Evolutionary conservation across 495 filamentous ascomycete species (phyloP).

Genomic region (Penicillium tannophilum): DNA sequence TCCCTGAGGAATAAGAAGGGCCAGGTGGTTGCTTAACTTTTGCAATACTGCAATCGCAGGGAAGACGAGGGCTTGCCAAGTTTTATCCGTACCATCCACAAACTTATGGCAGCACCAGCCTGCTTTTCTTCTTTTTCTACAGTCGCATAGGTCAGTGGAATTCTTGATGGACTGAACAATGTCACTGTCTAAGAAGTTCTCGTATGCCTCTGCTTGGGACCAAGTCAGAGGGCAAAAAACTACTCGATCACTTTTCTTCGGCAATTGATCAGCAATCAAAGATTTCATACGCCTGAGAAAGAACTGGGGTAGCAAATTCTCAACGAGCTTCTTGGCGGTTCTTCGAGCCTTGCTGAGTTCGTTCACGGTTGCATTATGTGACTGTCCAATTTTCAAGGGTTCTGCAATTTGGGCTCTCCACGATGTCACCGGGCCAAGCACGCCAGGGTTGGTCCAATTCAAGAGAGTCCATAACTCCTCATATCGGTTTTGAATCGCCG

Average conservation of each 20-base stretch:
- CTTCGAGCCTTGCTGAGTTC: slow-evolving; percentile 80
- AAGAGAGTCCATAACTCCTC: slow-evolving; percentile 95
- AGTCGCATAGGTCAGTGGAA: slow-evolving; percentile 69
- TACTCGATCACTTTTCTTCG: slow-evolving; percentile 91
- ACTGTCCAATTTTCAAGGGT: slow-evolving; percentile 84
- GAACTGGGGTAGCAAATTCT: slow-evolving; percentile 87
- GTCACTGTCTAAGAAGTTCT: slow-evolving; percentile 73
- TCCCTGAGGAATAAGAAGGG: slow-evolving; percentile 77
- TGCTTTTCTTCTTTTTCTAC: slow-evolving; percentile 66
- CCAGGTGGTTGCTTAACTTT: slow-evolving; percentile 90
- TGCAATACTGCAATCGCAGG: slow-evolving; percentile 80
- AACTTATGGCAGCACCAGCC: slow-evolving; percentile 79
- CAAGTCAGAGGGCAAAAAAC: slow-evolving; percentile 92
- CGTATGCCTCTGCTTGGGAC: slow-evolving; percentile 82
- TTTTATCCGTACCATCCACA: slow-evolving; percentile 54
- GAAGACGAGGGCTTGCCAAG: slow-evolving; percentile 82
- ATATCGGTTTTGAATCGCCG: slow-evolving; percentile 97
- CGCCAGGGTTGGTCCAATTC: slow-evolving; percentile 95
- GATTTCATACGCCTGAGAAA: slow-evolving; percentile 94
- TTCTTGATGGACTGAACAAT: slow-evolving; percentile 68
- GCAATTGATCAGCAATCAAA: slow-evolving; percentile 90
- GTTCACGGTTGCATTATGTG: slow-evolving; percentile 84
- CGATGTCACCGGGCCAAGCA: slow-evolving; percentile 72
- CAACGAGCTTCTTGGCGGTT: slow-evolving; percentile 81
- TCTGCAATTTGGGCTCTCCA: slow-evolving; percentile 79